Base-by-base conservation (phyloP, 1,139 yeast species). In the Taphrina deformans region DNA sequence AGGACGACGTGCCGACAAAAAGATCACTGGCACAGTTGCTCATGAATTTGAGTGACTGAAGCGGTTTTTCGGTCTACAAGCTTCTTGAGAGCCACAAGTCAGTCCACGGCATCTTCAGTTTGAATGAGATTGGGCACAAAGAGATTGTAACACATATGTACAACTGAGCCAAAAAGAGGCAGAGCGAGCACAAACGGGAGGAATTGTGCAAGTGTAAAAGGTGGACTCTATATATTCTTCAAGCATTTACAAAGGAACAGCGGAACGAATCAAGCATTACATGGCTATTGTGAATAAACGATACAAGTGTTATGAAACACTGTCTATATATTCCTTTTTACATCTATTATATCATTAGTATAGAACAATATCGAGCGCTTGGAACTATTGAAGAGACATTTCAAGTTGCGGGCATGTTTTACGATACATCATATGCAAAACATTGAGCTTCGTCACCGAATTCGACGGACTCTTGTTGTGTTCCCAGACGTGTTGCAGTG, bases 1-100 rank as follows among this genome's bases (percentile, higher is more conserved):
- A 87, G 70, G 98, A 92, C 72, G 99, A 93, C 74, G 83, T 85
- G 4, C 92, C 93, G 12, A 90, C 98, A 9, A 89, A 88, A 73
- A 83, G 93, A 71, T 90, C 97, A 73, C 80, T 93, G 69, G 88
- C 93, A 1, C 96, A 91, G 75, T 80, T 93, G 62, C 80, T 93
- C 70, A 80, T 88, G 65, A 89, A 89, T 71, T 80, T 93, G 69
- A 80, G 81, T 64, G 79, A 77, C 65, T 53, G 27, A 26, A 14
- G 12, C 41, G 6, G 41, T n/a, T n/a, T n/a, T n/a, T n/a, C n/a
- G n/a, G n/a, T n/a, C n/a, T n/a, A n/a, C n/a, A n/a, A n/a, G n/a
- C n/a, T n/a, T n/a, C n/a, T n/a, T n/a, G n/a, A n/a, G n/a, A n/a
- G n/a, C n/a, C n/a, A n/a, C n/a, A n/a, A n/a, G n/a, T n/a, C n/a